Base-by-base conservation (phyloP, 1,139 yeast genomes). In the Wickerhamiella pararugosa region DNA sequence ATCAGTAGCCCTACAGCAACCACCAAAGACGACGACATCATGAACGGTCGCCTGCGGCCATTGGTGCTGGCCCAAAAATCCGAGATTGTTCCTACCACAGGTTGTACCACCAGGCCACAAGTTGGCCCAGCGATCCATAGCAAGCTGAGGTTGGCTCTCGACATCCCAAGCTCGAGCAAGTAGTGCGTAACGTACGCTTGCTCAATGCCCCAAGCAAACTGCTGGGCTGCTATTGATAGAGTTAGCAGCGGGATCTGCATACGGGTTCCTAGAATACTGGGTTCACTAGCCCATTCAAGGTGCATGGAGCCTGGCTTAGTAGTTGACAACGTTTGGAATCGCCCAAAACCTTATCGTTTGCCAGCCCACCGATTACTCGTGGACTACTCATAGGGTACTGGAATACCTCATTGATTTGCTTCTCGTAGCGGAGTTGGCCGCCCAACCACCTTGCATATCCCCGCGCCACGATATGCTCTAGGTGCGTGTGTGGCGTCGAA, bases 81-180 rank as follows among this genome's bases (percentile, higher is more conserved):
- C 39, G 76, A 69, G 39, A 71, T 52, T 10, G 71, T 62, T 0
- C 80, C 80, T 25, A 74, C 69, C 4, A 74, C 57, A 0, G 80
- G 80, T 55, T 74, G 79, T 10, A 76, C 76, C 8, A 75, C 47
- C 1, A 75, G 64, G 1, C 80, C 80, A 7, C 76, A 70, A 7
- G 74, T 50, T 1, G 80, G 80, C 0, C 79, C 79, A 0, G 78
- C 78, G 7, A 73, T 64, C 79, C 79, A 75, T 2, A 75, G 69
- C 33, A 75, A 57, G 1, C 78, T 73, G 44, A 74, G 57, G 5
- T 64, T 51, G 11, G 70, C 64, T 49, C 73, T 73, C 2, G 76
- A 64, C 46, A 75, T 60, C 2, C 79, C 79, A 15, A 75, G 57
- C 0, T 76, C 70, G 7, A 74, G 57, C 33, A 65, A 52, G 44